Base-by-base conservation (phyloP, 2,329 filamentous ascomycete genomes). In the Penicillium janthinellum region DNA sequence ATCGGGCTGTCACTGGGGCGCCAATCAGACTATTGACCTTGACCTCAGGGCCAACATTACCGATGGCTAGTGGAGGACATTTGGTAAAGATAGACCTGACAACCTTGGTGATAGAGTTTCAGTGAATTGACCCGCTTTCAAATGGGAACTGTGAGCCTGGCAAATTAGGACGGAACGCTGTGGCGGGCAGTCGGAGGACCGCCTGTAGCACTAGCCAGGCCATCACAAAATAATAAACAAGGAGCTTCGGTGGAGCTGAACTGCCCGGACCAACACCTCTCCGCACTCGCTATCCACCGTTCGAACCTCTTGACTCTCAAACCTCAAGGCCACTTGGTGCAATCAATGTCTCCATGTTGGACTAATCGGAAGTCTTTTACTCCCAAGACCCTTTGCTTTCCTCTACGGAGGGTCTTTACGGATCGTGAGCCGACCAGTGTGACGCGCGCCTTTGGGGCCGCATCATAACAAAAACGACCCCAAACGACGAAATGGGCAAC, bases 401-500 rank as follows among this genome's bases (percentile, higher is more conserved):
- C 37, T 57, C n/a, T 53, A 28, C 44, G 44, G 44, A 47, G 44
- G 7, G 5, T 47, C 44, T 47, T 25, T n/a, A 59, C 47, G 61
- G 54, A 60, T 58, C 44, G 59, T 57, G 56, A 59, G 50, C 56
- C 54, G 56, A 22, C 14, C 45, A 35, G n/a, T 34, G 56, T 38
- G 56, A 64, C 54, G 58, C 63, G 61, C 60, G 62, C 60, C 57
- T 49, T 35, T 12, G 54, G 17, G 45, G 41, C 45, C 53, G 51
- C 57, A 67, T 65, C 57, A 62, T 53, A 68, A 67, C 62, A 67
- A 64, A 52, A 39, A 5, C 37, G 14, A 12, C 12, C 49, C 12
- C n/a, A 5, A 52, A 52, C 35, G 41, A 56, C 59, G 72, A 65
- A 64, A 75, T 75, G 73, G 66, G 68, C 61, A 62, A 64, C 57